Conservation (phyloP, 1,284 basidiomycete species). For the Kalmanozyma brasiliensis region DNA sequence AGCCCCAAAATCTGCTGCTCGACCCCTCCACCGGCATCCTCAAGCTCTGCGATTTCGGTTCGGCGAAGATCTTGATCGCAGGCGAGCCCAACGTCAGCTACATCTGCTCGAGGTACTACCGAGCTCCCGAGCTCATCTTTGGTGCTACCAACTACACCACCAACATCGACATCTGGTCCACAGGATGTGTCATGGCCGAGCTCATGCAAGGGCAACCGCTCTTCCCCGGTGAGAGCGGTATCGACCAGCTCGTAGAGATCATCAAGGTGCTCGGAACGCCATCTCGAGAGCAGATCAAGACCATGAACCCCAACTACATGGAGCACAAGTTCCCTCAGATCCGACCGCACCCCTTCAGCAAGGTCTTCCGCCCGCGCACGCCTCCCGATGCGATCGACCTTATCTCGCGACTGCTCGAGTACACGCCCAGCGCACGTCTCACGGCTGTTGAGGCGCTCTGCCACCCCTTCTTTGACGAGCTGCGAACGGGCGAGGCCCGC, state of each 20-base stretch:
- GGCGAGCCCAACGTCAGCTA: slow-evolving; percentile 99
- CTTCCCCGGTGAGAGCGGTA: slow-evolving; percentile 98
- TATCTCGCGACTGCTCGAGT: slow-evolving; percentile 93
- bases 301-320: slow-evolving; percentile 99
- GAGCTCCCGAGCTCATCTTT: slow-evolving; percentile 98
- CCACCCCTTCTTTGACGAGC: slow-evolving; percentile 97
- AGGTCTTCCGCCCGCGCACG: slow-evolving; percentile 98
- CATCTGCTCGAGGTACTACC: slow-evolving; percentile 99
- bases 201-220: slow-evolving; percentile 98
- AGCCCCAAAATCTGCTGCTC: slow-evolving; percentile 96
- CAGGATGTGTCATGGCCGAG: slow-evolving; percentile 99
- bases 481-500: slow-evolving; percentile 80
- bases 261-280: slow-evolving; percentile 99
- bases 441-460: slow-evolving; percentile 84
- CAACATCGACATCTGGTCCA: slow-evolving; percentile 99
- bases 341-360: slow-evolving; percentile 76
- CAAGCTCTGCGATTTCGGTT: slow-evolving; percentile 99
- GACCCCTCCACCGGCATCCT: slow-evolving; percentile 95
- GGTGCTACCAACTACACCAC: slow-evolving; percentile 99
- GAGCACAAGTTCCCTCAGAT: slow-evolving; percentile 99
- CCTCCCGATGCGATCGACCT: slow-evolving; percentile 95
- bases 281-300: slow-evolving; percentile 99
- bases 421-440: slow-evolving; percentile 91
- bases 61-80: slow-evolving; percentile 95
- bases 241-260: slow-evolving; percentile 99